Base-by-base conservation (phyloP, 257 asterid genomes). In the Schizonepeta tenuifolia region DNA sequence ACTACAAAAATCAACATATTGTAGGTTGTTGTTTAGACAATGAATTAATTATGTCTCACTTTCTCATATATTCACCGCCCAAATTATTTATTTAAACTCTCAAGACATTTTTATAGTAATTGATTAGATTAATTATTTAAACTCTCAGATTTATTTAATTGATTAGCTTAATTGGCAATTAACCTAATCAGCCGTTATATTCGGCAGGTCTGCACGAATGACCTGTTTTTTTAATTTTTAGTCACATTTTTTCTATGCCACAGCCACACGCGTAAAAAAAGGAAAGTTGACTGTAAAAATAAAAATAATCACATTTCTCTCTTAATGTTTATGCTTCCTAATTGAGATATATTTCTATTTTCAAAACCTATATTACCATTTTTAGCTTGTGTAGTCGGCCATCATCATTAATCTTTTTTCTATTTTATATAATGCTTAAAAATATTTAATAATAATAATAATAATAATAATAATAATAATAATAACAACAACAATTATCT, bases 21-120 rank as follows among this genome's bases (percentile, higher is more conserved):
- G 79, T 78, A 55, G 65, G 79, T 24, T 11, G 76, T 69, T 69
- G 44, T 53, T 54, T 0, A 20, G 79, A 78, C 82, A 78, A 0
- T 5, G 22, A 26, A 78, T 40, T 72, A 51, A 60, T 72, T 21
- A 15, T 62, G 79, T 26, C 21, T 9, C 5, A 21, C 44, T 43
- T 49, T 33, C 41, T 53, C 60, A 69, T 51, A 40, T 38, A 7
- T 53, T 64, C 66, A 65, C 78, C 76, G 76, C 11, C 68, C 77
- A 65, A 22, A 7, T 33, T 20, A n/a, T 61, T 35, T 35, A n/a
- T 41, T 46, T 41, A 40, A 35, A 11, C 33, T 65, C 15, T 47
- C 63, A 12, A 57, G 13, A 57, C 73, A 76, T 17, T 7, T 33
- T 38, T 62, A n/a, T n/a, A n/a, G n/a, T 26, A 36, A 31, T 35